Evolutionary conservation across 2,329 filamentous ascomycete species (phyloP), one percentile per base, ranked within the genome.

Genomic region (Monosporascus sp.): DNA sequence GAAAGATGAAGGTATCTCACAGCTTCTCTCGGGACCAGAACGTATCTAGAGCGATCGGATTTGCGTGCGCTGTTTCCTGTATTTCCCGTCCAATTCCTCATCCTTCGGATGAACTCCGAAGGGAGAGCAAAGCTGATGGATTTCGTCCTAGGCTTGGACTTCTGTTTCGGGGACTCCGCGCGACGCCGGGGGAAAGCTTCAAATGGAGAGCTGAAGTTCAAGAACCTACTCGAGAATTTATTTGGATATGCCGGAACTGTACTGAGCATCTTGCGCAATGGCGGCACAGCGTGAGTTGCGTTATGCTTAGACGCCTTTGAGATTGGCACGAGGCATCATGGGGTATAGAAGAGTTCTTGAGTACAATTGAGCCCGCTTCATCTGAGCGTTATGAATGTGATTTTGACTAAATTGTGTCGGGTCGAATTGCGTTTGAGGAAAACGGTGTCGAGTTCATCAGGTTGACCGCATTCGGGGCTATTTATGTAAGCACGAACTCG

Each of bases 401-500:
- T 18, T 15, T 28, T 46, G 14, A 8, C 5, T 28, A 14, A 46
- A 46, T 14, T 17, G 22, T 31, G 20, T 46, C 3, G 31, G 11
- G 11, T 3, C 14, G 43, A 46, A 26, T 17, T 17, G 20, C 18
- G 26, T 38, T 2, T 20, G 48, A n/a, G 37, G 37, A 28, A 38
- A n/a, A 20, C 5, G 22, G 7, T 3, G 3, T 22, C n/a, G 8
- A 37, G 17, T 47, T 35, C 38, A 37, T 48, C 35, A 54, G 52
- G 44, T 49, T 54, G 52, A 44, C 48, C 35, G 15, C 31, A 20
- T 45, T 45, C 20, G 37, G 41, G 52, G 49, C 43, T 48, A 51
- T 50, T 37, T 45, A 53, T 54, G 52, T 49, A 54, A 38, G 15
- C n/a, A 31, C 2, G 22, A 47, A 26, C 44, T 51, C 52, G 52